Evolutionary conservation across 441 rosid species (phyloP).

Genomic region (California macrophylla): DNA sequence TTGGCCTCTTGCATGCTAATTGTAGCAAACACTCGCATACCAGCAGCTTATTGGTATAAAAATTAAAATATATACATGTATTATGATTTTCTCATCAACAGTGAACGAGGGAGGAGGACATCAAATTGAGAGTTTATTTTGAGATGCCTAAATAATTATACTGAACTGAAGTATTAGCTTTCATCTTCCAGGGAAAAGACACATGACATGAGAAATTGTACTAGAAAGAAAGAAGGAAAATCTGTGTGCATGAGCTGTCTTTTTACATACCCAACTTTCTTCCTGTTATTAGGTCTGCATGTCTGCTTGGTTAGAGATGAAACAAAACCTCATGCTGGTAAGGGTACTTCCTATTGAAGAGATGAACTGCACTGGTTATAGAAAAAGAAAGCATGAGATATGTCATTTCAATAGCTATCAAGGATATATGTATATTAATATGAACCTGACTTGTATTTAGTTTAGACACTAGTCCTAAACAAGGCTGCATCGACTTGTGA

Average conservation of each 20-base stretch:
- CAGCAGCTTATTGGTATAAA: background rate
- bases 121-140: background rate
- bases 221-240: no score
- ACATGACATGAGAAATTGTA: background rate
- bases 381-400: background rate
- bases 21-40: background rate
- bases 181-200: background rate
- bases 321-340: background rate
- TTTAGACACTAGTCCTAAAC: no score
- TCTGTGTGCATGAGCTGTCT: no score
- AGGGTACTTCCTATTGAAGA: background rate
- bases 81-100: no score
- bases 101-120: no score
- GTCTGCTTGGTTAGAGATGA: background rate
- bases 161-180: background rate
- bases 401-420: background rate
- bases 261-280: background rate
- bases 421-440: no score
- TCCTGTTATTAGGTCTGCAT: background rate
- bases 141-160: background rate
- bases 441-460: no score
- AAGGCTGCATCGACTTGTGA: no score
- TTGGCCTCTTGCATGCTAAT: background rate
- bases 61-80: background rate
- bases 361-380: background rate